Conservation (phyloP, 2,329 filamentous ascomycete species). For the Hypomyces perniciosus region DNA sequence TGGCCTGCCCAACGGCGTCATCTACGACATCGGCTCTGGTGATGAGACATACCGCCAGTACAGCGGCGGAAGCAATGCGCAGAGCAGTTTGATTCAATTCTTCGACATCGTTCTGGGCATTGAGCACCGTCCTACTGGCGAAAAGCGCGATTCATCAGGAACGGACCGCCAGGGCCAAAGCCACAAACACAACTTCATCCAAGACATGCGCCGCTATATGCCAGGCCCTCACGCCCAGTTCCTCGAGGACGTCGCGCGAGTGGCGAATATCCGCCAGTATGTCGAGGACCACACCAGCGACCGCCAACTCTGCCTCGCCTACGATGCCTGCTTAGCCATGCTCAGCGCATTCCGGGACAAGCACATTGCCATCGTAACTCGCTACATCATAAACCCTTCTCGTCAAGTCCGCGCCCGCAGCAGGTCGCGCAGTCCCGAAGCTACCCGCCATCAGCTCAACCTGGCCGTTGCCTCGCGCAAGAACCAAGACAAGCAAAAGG, state of each 20-base stretch:
- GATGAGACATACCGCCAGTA: conserved; percentile 71
- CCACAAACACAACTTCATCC: conserved; percentile 73
- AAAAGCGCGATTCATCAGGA: conserved; percentile 47
- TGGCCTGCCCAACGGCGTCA: conserved; percentile 77
- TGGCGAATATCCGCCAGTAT: conserved; percentile 83
- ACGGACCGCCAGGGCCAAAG: conserved; percentile 39
- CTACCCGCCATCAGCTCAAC: conserved; percentile 48
- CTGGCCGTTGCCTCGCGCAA: conserved; percentile 54
- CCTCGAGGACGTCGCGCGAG: conserved; percentile 67
- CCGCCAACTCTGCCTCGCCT: conserved; percentile 67
- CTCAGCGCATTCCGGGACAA: conserved; percentile 72
- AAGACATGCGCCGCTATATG: conserved; percentile 97
- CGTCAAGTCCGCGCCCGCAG: conserved; percentile 63
- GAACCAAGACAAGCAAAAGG: conserved; percentile 56
- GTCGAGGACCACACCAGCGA: conserved; percentile 60
- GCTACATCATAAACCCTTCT: conserved; percentile 89
- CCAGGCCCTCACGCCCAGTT: conserved; percentile 88
- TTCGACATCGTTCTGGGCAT: conserved; percentile 90
- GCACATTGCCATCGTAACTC: conserved; percentile 92
- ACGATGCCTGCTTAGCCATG: conserved; percentile 80
- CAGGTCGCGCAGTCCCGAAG: conserved; percentile 52
- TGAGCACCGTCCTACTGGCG: conserved; percentile 83
- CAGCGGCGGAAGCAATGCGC: conserved; percentile 90
- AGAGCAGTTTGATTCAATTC: conserved; percentile 95
- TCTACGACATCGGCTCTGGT: conserved; percentile 76